These are phyloP conservation scores for Diplodia seriata DNA, from an alignment of 2,329 filamentous ascomycete genomes.

Conservation along the genomic window DNA sequence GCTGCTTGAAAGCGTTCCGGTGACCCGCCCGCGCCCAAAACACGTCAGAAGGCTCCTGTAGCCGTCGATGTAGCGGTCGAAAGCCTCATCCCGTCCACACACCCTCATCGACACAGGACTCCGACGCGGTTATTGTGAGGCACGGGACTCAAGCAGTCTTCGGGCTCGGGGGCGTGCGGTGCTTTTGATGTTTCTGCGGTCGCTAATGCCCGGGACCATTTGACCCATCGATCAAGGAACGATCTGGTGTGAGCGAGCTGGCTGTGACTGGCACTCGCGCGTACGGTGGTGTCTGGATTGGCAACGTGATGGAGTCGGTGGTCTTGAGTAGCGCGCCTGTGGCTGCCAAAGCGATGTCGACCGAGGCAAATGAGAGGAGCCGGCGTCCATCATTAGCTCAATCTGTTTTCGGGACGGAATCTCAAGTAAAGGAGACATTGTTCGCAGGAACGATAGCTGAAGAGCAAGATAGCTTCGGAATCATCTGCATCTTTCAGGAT, in stretches of 20 bases:
- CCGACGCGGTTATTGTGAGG: too few species aligned
- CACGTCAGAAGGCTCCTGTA: conserved; percentile 3
- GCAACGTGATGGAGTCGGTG: conserved; percentile 36
- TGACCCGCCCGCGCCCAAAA: background rate
- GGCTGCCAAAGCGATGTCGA: background rate
- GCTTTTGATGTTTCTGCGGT: conserved; percentile 13
- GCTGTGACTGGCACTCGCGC: conserved; percentile 49
- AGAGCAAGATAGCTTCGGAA: too few species aligned
- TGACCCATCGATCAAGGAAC: conserved; percentile 8
- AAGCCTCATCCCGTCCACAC: too few species aligned
- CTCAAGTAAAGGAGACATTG: background rate
- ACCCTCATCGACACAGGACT: too few species aligned
- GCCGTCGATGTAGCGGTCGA: background rate
- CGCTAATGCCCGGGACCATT: conserved; percentile 10
- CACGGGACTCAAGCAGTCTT: conserved; percentile 53
- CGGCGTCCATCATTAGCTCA: background rate
- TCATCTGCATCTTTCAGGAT: too few species aligned
- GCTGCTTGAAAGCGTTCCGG: conserved; percentile 2
- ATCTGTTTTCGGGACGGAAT: background rate
- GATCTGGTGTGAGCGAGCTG: conserved; percentile 38
- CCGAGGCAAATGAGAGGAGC: background rate
- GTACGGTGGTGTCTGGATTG: conserved; percentile 45
- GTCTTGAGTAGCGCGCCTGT: background rate
- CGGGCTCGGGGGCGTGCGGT: conserved; percentile 35
- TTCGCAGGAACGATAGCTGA: too few species aligned